Evolutionary conservation across 2,329 filamentous ascomycete species (phyloP), one percentile per base, ranked within the genome.

Genomic region (Diaporthe longicolla): DNA sequence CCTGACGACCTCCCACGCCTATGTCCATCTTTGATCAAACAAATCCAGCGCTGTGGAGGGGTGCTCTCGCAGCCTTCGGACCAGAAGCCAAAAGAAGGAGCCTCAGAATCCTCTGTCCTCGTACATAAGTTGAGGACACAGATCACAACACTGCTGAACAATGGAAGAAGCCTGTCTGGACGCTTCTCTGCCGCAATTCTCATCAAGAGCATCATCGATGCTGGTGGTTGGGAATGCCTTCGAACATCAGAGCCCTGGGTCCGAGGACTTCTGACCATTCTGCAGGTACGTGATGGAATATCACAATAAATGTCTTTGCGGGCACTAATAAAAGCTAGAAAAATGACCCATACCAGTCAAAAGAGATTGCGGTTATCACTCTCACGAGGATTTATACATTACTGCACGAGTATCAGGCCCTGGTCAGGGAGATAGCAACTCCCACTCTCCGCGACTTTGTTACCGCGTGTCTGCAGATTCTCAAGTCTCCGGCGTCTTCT

Each of bases 361-460:
- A 97, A 81, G 93, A 93, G 81, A 83, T 98, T 74, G 91, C 90
- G 77, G 86, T 98, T 66, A 89, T 97, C 75, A 91, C 94, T 19
- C 85, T 98, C 75, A 93, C 94, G 26, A 92, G 93, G 79, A 95
- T 98, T 78, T 98, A 97, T 84, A 89, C 91, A 77, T 89, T 97
- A 48, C 93, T 95, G 54, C 94, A 95, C 80, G 91, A 93, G 50
- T 95, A 95, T 80, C 94, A 93, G 74, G 97, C 94, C 11, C 87
- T 98, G 70, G 88, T 96, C 58, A 90, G 96, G 78, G 95, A 98
- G 81, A 94, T 98, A 75, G 95, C 94, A 0, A 97, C 95, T 0
- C 95, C 95, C 3, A 94, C 91, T 4, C 85, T 98, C 26, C 91
- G 94, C 1, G 85, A 89, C 1, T 97, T 96, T 79, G 88, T 95